phyloP scores from a whole-genome alignment of 768 basidiomycete genomes.

The Clitopilus passeckerianus region DNA sequence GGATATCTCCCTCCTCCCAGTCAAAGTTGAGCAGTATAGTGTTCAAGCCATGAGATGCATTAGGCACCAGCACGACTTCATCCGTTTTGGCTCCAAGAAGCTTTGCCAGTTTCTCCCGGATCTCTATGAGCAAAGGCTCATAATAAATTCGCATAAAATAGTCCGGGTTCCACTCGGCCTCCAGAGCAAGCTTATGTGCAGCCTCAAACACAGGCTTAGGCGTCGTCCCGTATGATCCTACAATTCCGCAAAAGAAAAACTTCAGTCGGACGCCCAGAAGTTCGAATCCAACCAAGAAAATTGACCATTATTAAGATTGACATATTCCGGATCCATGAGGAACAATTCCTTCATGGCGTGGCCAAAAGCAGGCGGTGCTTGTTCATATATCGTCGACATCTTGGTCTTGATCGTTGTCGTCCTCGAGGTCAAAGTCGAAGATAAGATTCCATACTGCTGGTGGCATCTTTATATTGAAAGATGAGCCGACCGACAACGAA shows the following conservation, averaged over 20 bases:
- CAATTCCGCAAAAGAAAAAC: too few relatives aligned
- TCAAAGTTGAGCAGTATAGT: slow-evolving; percentile 63
- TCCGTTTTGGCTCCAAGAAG: slow-evolving; percentile 45
- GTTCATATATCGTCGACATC: slow-evolving; percentile 9
- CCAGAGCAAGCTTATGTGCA: slow-evolving; percentile 31
- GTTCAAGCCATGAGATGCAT: slow-evolving; percentile 62
- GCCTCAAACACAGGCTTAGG: slow-evolving; percentile 47
- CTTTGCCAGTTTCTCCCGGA: slow-evolving; percentile 42
- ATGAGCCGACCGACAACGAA: not conserved
- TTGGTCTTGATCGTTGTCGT: too few relatives aligned
- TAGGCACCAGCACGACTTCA: slow-evolving; percentile 57
- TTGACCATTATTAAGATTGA: slow-evolving; percentile 65
- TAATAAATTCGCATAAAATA: slow-evolving; percentile 25
- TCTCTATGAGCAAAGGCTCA: slow-evolving; percentile 28
- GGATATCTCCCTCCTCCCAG: slow-evolving; percentile 63
- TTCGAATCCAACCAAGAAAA: slow-evolving; percentile 11
- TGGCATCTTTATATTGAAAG: not conserved
- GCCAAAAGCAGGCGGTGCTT: slow-evolving; percentile 42
- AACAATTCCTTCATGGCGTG: slow-evolving; percentile 50
- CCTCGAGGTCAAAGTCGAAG: not conserved
- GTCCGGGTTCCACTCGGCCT: slow-evolving; percentile 53
- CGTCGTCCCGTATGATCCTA: slow-evolving; percentile 58
- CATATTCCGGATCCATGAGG: slow-evolving; percentile 50
- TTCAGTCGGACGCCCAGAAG: not conserved
- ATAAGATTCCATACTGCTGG: not conserved